Evolutionary conservation across 331 rosid genomes (phyloP).

Genomic region (Quercus tomentella): DNA sequence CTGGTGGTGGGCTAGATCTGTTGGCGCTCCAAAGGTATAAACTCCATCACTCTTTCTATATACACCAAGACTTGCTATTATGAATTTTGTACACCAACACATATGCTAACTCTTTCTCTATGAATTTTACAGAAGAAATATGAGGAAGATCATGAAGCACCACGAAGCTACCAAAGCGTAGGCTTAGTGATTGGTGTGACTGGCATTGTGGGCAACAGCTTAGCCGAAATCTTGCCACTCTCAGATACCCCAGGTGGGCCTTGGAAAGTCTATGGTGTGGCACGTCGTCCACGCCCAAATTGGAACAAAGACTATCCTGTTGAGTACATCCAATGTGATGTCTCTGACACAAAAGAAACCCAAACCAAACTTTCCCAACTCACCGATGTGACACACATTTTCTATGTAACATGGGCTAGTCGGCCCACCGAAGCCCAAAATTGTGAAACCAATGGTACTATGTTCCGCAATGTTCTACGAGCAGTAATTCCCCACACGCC

Average conservation of each 20-base stretch:
- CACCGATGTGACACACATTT: slow-evolving; percentile 56
- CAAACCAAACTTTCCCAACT: slow-evolving; percentile 46
- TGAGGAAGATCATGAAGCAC: slow-evolving; percentile 32
- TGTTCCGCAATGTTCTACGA: slow-evolving; percentile 50
- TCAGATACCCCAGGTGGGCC: slow-evolving; percentile 65
- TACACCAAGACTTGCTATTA: too few species aligned
- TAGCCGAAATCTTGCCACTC: slow-evolving; percentile 65
- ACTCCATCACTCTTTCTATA: too few species aligned
- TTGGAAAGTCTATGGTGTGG: slow-evolving; percentile 78
- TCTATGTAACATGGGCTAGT: slow-evolving; percentile 55
- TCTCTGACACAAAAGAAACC: slow-evolving; percentile 46
- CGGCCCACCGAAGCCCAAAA: slow-evolving; percentile 46
- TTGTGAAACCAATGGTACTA: slow-evolving; percentile 49
- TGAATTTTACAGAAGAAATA: slow-evolving; percentile 33
- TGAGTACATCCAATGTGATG: slow-evolving; percentile 61
- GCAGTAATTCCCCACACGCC: slow-evolving; percentile 54
- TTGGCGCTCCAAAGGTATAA: too few species aligned
- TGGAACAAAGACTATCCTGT: slow-evolving; percentile 58
- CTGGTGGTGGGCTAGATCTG: too few species aligned
- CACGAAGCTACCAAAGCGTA: slow-evolving; percentile 37
- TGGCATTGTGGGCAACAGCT: slow-evolving; percentile 68
- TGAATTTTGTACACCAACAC: neutral
- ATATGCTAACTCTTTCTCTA: neutral
- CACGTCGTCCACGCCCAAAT: slow-evolving; percentile 51
- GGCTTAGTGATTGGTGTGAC: slow-evolving; percentile 60